A percentile compares a stretch with the other conserved stretches of the same genome.
These are phyloP conservation scores for Colletotrichum sp. DNA, from an alignment of 2,329 filamentous ascomycete species.

Conservation along the genomic window DNA sequence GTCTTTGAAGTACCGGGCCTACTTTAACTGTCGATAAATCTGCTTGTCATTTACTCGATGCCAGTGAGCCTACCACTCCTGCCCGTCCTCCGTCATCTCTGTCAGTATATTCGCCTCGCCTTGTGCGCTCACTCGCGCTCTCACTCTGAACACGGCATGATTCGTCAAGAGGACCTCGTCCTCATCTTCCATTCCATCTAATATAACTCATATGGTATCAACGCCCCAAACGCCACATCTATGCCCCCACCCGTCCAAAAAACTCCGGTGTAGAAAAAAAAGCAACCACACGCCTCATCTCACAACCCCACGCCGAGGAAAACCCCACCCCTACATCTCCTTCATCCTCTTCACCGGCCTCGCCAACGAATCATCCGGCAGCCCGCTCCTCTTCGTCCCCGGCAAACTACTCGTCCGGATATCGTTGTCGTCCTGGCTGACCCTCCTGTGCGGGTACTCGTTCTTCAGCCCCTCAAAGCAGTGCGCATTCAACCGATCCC, in stretches of 20 bases:
- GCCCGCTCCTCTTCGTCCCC: constrained; percentile 86
- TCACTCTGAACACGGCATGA: background rate
- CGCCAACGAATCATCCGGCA: constrained; percentile 80
- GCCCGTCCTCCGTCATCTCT: background rate
- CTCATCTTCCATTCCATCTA: background rate
- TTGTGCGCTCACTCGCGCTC: too few relatives aligned
- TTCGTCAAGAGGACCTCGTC: background rate
- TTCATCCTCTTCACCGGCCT: constrained; percentile 68
- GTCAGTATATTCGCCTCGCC: background rate
- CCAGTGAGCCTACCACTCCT: too few relatives aligned
- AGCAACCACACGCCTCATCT: background rate
- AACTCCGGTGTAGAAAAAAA: background rate
- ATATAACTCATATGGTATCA: background rate
- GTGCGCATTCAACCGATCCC: constrained; percentile 76
- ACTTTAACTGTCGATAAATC: too few relatives aligned
- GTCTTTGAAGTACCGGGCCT: too few relatives aligned
- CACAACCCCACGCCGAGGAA: background rate
- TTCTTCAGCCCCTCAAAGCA: constrained; percentile 90
- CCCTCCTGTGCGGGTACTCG: constrained; percentile 88
- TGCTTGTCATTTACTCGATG: too few relatives aligned
- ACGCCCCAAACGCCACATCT: background rate
- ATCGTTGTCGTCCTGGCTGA: constrained; percentile 95
- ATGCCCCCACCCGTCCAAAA: background rate
- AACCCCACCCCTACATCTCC: constrained; percentile 37
- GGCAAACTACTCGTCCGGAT: constrained; percentile 89